Percentiles rank a stretch among this genome's conserved stretches.
phyloP scores from a whole-genome alignment of 179 eudicot species.

The Silene vulgaris region DNA sequence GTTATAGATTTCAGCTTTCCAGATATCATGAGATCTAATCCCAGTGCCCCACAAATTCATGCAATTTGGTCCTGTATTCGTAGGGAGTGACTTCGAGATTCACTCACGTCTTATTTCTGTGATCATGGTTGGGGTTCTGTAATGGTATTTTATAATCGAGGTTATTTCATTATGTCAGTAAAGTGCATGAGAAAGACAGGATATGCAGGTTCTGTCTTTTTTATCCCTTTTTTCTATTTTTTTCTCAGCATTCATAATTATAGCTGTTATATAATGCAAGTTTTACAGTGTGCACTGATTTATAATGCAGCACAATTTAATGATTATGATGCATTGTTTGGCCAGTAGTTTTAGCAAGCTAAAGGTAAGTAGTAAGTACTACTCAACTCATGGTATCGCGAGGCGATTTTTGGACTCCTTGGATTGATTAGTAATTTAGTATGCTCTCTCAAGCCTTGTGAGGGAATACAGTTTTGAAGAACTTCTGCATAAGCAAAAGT shows the following conservation, averaged over 20 bases:
- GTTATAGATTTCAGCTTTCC: background rate
- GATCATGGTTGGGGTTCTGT: background rate
- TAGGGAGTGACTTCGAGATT: background rate
- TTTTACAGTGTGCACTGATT: slow-evolving; percentile 29
- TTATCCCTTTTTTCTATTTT: slow-evolving; percentile 12
- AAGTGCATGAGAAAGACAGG: slow-evolving; percentile 20
- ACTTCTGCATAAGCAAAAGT: too few species aligned
- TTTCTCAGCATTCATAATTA: slow-evolving; percentile 24
- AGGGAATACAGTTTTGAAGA: too few species aligned
- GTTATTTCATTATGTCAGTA: background rate
- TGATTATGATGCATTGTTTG: slow-evolving; percentile 15
- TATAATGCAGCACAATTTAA: slow-evolving; percentile 17
- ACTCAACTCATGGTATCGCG: background rate
- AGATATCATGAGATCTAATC: slow-evolving; percentile 17
- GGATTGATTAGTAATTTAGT: too few species aligned
- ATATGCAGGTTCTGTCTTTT: slow-evolving; percentile 16
- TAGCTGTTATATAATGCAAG: too few species aligned
- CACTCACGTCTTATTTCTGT: slow-evolving; percentile 1
- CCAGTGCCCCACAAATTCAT: slow-evolving; percentile 4
- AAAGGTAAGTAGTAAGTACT: slow-evolving; percentile 1
- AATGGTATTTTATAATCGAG: slow-evolving; percentile 7
- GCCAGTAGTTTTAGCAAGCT: background rate
- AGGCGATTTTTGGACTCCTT: too few species aligned
- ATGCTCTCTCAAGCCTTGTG: too few species aligned
- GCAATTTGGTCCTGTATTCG: slow-evolving; percentile 15